Evolutionary conservation across 1,284 basidiomycete genomes (phyloP).

Genomic region (Paramarasmius palmivorus): DNA sequence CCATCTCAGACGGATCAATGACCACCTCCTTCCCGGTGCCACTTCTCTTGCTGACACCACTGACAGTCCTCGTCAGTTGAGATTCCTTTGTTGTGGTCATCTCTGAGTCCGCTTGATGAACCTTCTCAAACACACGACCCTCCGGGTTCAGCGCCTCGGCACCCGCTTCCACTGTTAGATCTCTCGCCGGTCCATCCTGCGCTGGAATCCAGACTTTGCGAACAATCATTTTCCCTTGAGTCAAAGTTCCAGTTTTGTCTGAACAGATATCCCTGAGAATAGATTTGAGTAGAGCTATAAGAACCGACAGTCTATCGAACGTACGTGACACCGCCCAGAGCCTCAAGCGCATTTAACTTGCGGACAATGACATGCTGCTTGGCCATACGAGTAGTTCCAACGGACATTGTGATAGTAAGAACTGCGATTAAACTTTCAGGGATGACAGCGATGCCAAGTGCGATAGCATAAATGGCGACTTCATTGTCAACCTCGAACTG

Average conservation of each 20-base stretch:
- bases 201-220: constrained; percentile 57
- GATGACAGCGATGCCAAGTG: constrained; percentile 41
- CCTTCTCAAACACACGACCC: not conserved
- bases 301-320: no score
- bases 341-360: constrained; percentile 9
- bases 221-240: constrained; percentile 53
- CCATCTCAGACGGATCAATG: constrained; percentile 24
- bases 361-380: constrained; percentile 32
- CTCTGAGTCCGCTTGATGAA: not conserved
- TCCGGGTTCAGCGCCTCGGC: constrained; percentile 31
- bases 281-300: no score
- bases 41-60: not conserved
- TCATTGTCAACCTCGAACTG: constrained; percentile 43
- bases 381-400: constrained; percentile 55
- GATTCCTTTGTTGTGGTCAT: not conserved
- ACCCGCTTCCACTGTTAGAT: constrained; percentile 21
- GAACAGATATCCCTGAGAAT: constrained; percentile 57
- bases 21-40: constrained; percentile 15
- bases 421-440: constrained; percentile 44
- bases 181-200: constrained; percentile 26
- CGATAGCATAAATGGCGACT: constrained; percentile 48
- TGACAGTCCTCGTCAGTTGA: not conserved
- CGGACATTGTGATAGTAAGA: constrained; percentile 46
- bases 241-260: constrained; percentile 70
- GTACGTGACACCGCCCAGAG: constrained; percentile 11